Conservation (phyloP, 2,329 filamentous ascomycete species). For the Neopestalotiopsis clavispora region DNA sequence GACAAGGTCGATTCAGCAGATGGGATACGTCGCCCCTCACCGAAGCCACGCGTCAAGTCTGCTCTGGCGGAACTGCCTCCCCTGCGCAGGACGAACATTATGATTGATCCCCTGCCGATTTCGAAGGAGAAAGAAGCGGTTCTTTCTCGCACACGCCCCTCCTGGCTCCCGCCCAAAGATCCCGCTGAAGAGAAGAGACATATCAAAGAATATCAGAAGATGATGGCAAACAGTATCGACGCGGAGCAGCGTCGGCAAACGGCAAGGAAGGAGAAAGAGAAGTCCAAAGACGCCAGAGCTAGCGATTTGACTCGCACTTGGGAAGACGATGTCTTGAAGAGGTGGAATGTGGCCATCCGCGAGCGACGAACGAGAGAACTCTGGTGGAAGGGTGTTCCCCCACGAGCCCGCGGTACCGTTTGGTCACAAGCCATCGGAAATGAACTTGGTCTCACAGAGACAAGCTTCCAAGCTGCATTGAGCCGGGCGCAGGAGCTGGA, state of each 20-base stretch:
- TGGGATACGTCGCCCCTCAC: constrained; percentile 30
- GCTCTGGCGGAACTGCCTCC: constrained; percentile 73
- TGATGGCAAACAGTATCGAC: constrained; percentile 71
- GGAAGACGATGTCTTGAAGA: constrained; percentile 77
- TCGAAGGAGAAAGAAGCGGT: constrained; percentile 89
- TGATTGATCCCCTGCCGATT: constrained; percentile 83
- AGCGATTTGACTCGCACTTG: constrained; percentile 62
- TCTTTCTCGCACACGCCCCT: constrained; percentile 78
- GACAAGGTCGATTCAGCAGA: constrained; percentile 49
- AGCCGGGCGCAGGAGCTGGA: constrained; percentile 69
- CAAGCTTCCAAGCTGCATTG: constrained; percentile 74
- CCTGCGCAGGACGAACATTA: constrained; percentile 74
- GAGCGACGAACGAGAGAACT: constrained; percentile 75
- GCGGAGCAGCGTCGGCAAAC: constrained; percentile 65
- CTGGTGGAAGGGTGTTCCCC: constrained; percentile 82
- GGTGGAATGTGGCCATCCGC: constrained; percentile 74
- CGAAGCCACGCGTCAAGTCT: constrained; percentile 64
- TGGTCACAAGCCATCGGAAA: constrained; percentile 78
- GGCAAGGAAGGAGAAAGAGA: constrained; percentile 54
- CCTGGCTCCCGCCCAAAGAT: constrained; percentile 85
- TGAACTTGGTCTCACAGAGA: constrained; percentile 68
- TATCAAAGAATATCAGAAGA: constrained; percentile 81
- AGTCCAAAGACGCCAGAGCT: constrained; percentile 59
- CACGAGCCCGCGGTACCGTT: constrained; percentile 69
- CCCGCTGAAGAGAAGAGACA: constrained; percentile 91